These are phyloP conservation scores for Penicillium sp. DNA, from an alignment of 2,329 filamentous ascomycete species.

Conservation along the genomic window DNA sequence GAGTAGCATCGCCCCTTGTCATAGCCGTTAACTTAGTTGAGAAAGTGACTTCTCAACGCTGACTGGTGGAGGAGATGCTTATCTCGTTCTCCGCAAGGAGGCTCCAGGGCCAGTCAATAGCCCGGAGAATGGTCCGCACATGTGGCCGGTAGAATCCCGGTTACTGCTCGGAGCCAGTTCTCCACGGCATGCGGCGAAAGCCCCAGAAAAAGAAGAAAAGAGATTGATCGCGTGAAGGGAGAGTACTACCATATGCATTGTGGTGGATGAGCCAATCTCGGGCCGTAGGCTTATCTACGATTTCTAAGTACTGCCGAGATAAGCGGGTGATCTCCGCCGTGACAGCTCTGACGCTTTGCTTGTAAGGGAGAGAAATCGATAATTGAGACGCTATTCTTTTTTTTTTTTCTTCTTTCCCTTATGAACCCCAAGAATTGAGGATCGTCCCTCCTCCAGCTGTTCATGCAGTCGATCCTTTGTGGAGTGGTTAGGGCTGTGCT, in stretches of 20 bases:
- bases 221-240: slow-evolving; percentile 13
- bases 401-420: background rate
- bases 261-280: slow-evolving; percentile 9
- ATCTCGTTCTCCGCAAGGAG: slow-evolving; percentile 28
- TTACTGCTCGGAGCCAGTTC: background rate
- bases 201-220: slow-evolving; percentile 4
- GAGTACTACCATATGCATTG: background rate
- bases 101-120: slow-evolving; percentile 22
- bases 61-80: slow-evolving; percentile 21
- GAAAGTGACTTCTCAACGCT: background rate
- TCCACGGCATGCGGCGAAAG: slow-evolving; percentile 4
- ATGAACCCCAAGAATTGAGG: background rate
- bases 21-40: slow-evolving; percentile 9
- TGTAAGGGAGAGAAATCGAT: background rate
- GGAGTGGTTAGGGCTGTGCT: background rate
- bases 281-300: slow-evolving; percentile 11
- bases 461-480: background rate
- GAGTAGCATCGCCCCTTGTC: background rate
- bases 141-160: background rate
- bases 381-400: background rate
- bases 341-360: background rate
- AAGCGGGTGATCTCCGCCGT: slow-evolving; percentile 9
- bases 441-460: background rate
- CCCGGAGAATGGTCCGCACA: background rate
- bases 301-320: slow-evolving; percentile 9